A percentile compares a stretch with the other conserved stretches of the same genome.
Conservation (phyloP, 805 yeast species). For the Teunomyces pallodes region DNA sequence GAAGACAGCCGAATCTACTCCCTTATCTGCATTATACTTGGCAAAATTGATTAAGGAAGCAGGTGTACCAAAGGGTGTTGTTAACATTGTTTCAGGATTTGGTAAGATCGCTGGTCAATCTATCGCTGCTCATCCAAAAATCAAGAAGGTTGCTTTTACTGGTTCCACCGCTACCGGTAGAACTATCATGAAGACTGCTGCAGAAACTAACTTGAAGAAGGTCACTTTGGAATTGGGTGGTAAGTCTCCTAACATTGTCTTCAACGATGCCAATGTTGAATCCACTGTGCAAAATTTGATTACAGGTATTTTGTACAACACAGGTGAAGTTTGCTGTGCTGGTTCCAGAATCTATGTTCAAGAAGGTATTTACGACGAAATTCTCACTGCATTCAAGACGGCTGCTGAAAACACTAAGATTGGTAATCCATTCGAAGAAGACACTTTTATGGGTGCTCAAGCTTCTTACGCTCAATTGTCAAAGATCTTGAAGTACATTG, state of each 20-base stretch:
- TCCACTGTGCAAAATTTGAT: slow-evolving; percentile 74
- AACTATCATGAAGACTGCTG: slow-evolving; percentile 74
- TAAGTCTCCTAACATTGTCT: slow-evolving; percentile 88
- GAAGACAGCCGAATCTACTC: slow-evolving; percentile 91
- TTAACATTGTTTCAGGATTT: slow-evolving; percentile 82
- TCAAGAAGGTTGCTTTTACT: slow-evolving; percentile 91
- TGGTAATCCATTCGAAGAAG: slow-evolving; percentile 83
- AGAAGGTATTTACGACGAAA: slow-evolving; percentile 77
- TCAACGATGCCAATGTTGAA: slow-evolving; percentile 79
- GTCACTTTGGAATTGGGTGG: slow-evolving; percentile 96
- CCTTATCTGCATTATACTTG: slow-evolving; percentile 78
- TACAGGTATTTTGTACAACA: slow-evolving; percentile 84
- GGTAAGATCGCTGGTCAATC: slow-evolving; percentile 85
- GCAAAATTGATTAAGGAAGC: slow-evolving; percentile 71
- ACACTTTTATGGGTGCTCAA: slow-evolving; percentile 88
- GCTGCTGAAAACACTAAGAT: slow-evolving; percentile 58
- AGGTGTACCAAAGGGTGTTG: slow-evolving; percentile 89
- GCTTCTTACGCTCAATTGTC: slow-evolving; percentile 77
- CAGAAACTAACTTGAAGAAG: slow-evolving; percentile 78
- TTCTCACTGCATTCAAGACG: slow-evolving; percentile 58
- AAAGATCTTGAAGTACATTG: slow-evolving; percentile 73
- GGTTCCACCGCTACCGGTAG: slow-evolving; percentile 94
- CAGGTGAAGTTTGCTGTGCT: slow-evolving; percentile 96
- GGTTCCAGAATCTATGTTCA: slow-evolving; percentile 91
- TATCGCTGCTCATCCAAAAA: slow-evolving; percentile 70